Evolutionary conservation across 345 rosid genomes (phyloP).

Genomic region (Gossypium herbaceum): DNA sequence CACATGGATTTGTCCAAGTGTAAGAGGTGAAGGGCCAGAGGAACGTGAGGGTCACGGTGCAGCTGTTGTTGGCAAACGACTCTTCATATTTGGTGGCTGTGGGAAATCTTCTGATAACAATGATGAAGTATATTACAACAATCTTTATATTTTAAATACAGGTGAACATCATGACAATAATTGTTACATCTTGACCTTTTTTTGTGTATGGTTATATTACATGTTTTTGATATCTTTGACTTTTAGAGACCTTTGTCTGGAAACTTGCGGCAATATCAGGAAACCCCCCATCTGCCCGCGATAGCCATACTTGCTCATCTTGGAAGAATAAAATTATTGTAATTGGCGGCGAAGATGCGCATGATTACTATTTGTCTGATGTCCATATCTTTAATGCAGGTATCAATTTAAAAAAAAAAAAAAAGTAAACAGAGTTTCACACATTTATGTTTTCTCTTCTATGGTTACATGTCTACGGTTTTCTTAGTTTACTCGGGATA

Average conservation of each 20-base stretch:
- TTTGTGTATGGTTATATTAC: not conserved
- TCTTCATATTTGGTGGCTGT: conserved; percentile 91
- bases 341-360: conserved; percentile 95
- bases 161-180: conserved; percentile 38
- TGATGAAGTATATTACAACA: conserved; percentile 83
- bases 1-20: conserved; percentile 81
- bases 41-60: conserved; percentile 97
- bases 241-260: conserved; percentile 94
- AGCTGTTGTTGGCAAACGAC: conserved; percentile 81
- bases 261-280: conserved; percentile 70
- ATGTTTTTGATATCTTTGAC: not conserved
- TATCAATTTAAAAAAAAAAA: conserved; percentile 6
- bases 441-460: not conserved
- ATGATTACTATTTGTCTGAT: conserved; percentile 89
- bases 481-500: not conserved
- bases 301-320: conserved; percentile 94
- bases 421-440: not conserved
- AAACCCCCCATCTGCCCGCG: conserved; percentile 83
- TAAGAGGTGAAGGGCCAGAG: conserved; percentile 90
- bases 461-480: not conserved
- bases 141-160: conserved; percentile 81
- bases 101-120: conserved; percentile 62
- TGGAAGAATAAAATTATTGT: conserved; percentile 87
- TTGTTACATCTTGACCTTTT: not conserved
- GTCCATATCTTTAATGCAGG: conserved; percentile 96